Base-by-base conservation (phyloP, 228 moss, liverwort and hornwort genomes). In the Sphagnum fallax region DNA sequence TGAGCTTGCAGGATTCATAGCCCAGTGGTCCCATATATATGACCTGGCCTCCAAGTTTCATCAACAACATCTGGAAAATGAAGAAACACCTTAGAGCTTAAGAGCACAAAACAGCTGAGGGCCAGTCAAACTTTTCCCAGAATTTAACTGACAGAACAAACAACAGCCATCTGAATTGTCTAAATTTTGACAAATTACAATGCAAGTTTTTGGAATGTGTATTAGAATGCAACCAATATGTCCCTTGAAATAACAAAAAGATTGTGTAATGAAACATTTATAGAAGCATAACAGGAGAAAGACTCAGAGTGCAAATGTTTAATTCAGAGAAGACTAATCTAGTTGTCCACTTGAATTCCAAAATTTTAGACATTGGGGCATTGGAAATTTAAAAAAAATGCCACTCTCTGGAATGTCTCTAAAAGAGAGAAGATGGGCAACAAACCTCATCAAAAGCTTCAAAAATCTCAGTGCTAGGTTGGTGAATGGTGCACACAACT, bases 381-480 rank as follows among this genome's bases (percentile, higher is more conserved):
- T 32, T 32, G 32, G 2, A 32, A 32, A 32, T 1, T 1, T 2
- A 2, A 2, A 32, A 5, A 14, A 14, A 6, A 6, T 0, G 14
- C 60, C 6, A 14, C 5, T 16, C n/a, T 16, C 60, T 6, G n/a
- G 5, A 14, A 61, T 61, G 60, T 6, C 5, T 14, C 16, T 14
- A 7, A 61, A 14, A 61, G 60, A 5, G n/a, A 16, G 16, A 64
- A 9, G 15, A 9, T 9, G 63, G 10, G 32, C 32, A 32, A 32
- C 32, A 32, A 32, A 88, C 88, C 80, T 88, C 88, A 72, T 88
- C 85, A 58, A 88, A 88, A 57, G 88, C 80, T 80, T 88, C 88
- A 52, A 88, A 88, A 69, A 88, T 88, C 60, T 88, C 88, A 66
- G 85, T 88, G 62, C 88, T 88, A 49, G 88, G 88, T 75, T 88